These are phyloP conservation scores for Penicillium manginii DNA, from an alignment of 495 filamentous ascomycete genomes.

Conservation along the genomic window DNA sequence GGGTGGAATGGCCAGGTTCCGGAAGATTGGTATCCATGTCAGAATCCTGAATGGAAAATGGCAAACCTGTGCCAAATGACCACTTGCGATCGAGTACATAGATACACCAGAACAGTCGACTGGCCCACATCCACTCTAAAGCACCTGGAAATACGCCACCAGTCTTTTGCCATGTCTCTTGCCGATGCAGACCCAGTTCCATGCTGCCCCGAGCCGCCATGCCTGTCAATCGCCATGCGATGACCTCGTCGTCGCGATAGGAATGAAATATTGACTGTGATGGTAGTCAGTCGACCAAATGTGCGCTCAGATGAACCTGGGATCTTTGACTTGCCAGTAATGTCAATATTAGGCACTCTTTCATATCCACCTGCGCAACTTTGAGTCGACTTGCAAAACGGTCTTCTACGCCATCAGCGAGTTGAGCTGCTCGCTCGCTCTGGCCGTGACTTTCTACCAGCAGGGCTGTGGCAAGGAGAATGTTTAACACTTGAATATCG, in stretches of 20 bases:
- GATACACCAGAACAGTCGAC: constrained; percentile 80
- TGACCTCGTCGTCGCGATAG: constrained; percentile 77
- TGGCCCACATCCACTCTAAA: constrained; percentile 61
- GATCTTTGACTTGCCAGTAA: constrained; percentile 56
- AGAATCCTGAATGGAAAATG: constrained; percentile 76
- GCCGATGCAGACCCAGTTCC: constrained; percentile 77
- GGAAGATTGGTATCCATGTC: constrained; percentile 79
- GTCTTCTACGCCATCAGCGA: constrained; percentile 73
- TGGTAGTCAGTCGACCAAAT: neutral
- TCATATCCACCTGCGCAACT: constrained; percentile 64
- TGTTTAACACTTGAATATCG: constrained; percentile 73
- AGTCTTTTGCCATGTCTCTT: constrained; percentile 68
- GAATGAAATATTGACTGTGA: constrained; percentile 78
- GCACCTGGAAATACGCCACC: constrained; percentile 58
- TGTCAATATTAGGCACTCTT: constrained; percentile 69
- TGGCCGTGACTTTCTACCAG: constrained; percentile 73
- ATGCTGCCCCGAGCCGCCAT: constrained; percentile 72
- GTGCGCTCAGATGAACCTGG: neutral
- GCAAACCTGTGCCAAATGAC: constrained; percentile 80
- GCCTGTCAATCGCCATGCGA: constrained; percentile 78
- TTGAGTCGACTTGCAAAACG: constrained; percentile 69
- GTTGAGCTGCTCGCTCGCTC: constrained; percentile 67
- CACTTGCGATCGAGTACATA: constrained; percentile 81
- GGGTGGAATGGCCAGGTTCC: constrained; percentile 56
- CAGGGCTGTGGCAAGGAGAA: constrained; percentile 73